Evolutionary conservation across 495 filamentous ascomycete species (phyloP), one percentile per base, ranked within the genome.

Genomic region (Neurospora tetraspora): DNA sequence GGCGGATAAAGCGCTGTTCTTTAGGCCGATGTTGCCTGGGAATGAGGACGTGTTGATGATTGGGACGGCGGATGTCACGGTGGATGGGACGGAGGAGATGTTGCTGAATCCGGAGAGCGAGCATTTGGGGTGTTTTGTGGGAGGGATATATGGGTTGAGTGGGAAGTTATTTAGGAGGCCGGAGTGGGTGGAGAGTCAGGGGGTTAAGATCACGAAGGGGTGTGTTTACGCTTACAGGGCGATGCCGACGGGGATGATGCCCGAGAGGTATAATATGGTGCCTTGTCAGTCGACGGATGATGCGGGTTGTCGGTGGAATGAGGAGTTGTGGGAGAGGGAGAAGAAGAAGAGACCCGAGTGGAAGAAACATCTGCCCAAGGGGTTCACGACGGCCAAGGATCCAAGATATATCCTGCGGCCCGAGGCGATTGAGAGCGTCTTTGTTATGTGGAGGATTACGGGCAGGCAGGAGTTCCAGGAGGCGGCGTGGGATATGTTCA

Each of bases 201-300:
- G 91, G 9, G 80, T 84, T 68, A 91, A 92, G 78, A 83, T 98
- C 34, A 93, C 94, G 0, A 89, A 93, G 70, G 94, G 94, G 31
- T 98, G 94, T 77, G 89, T 95, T 23, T 97, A 92, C 88, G 89
- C 91, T 1, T 97, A 97, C 77, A 86, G 89, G 73, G 83, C 88
- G 23, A 93, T 91, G 27, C 84, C 87, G 14, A 92, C 91, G 0
- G 94, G 93, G 1, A 93, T 98, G 76, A 94, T 94, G 92, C 94
- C 94, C 0, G 94, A 98, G 80, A 77, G 81, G 7, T 90, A 92
- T 76, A 80, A 83, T 18, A 82, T 90, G 31, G 79, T 92, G 14
- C 83, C 88, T 8, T 98, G 94, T 79, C 80, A 87, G 39, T 86
- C 89, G 45, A 79, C 78, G 18, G 77, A 84, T 31, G 47, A 59